phyloP scores from a whole-genome alignment of 2,329 filamentous ascomycete genomes.

The Escovopsis sp. region DNA sequence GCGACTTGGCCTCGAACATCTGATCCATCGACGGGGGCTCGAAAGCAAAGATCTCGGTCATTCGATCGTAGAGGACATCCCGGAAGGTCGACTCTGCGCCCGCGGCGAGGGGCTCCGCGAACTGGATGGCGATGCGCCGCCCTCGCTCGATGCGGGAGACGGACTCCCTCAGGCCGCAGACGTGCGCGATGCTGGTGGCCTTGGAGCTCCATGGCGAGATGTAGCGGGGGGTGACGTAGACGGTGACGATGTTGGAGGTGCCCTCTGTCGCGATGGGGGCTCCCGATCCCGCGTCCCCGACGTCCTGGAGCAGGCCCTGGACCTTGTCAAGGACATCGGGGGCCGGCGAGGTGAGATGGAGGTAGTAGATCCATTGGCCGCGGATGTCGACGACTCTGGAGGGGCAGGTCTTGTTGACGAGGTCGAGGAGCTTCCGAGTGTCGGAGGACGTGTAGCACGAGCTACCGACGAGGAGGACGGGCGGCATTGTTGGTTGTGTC shows the following conservation, averaged over 20 bases:
- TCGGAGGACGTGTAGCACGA: conserved; percentile 34
- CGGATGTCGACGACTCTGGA: conserved; percentile 32
- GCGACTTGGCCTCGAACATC: conserved; percentile 62
- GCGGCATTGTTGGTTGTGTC: conserved; percentile 13
- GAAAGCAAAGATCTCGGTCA: conserved; percentile 72
- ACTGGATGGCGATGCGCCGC: conserved; percentile 55
- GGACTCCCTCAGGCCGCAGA: conserved; percentile 62
- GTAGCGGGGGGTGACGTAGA: conserved; percentile 67
- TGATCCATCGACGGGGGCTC: conserved; percentile 50
- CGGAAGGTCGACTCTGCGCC: conserved; percentile 39
- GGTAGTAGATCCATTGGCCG: conserved; percentile 50
- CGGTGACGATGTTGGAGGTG: conserved; percentile 35
- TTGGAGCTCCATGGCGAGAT: conserved; percentile 97
- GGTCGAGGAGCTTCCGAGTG: conserved; percentile 27
- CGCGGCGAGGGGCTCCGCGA: conserved; percentile 29
- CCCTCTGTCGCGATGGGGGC: conserved; percentile 11
- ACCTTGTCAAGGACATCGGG: conserved; percentile 28
- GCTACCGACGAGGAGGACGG: conserved; percentile 23
- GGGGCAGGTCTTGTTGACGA: conserved; percentile 27
- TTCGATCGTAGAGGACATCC: conserved; percentile 75
- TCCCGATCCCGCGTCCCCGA: conserved; percentile 12
- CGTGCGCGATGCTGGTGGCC: conserved; percentile 82
- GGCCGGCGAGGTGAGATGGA: conserved; percentile 39
- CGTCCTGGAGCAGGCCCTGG: conserved; percentile 29
- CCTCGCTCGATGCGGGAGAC: conserved; percentile 76